Evolutionary conservation across 202 grass and related monocot species (phyloP), one percentile per base, ranked within the genome.

Genomic region (Brachypodium distachyon): DNA sequence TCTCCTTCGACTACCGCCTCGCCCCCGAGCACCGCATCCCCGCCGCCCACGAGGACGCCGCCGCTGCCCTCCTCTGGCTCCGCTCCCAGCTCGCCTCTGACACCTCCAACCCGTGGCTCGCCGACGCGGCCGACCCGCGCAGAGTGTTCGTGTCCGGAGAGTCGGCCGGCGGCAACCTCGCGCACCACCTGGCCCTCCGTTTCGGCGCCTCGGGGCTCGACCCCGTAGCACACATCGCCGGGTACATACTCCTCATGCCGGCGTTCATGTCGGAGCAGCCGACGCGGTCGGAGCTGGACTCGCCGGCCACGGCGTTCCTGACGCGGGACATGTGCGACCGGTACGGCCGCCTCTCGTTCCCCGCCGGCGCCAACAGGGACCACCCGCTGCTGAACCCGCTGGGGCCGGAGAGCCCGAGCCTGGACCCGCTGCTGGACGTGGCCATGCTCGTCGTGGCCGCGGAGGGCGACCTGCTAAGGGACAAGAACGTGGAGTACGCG

Each of bases 61-160:
- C n/a, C n/a, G n/a, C n/a, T 18, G 86, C 80, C 19, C 61, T 88
- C 36, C 61, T 55, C 32, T 88, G 75, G 86, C 61, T 88, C 19
- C 52, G 48, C 12, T 4, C 13, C 25, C 42, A 77, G 4, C 21
- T 42, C 16, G 10, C 31, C 4, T 38, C 65, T 0, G 48, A 54
- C 14, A n/a, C n/a, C n/a, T n/a, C n/a, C n/a, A n/a, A n/a, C n/a
- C 60, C 83, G 2, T 85, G 73, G 64, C 60, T 81, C 17, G 71
- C 56, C 40, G 82, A 73, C 9, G 34, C 42, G 7, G 77, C 75
- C 50, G 77, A 85, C 44, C 48, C 84, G 9, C n/a, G 64, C 25
- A 58, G 72, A 13, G 73, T 83, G 52, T 89, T 84, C 56, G 21
- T 88, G 22, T 70, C 76, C 4, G 86, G 86, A 21, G 51, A 75